Evolutionary conservation across 2,329 filamentous ascomycete species (phyloP), one percentile per base, ranked within the genome.

Genomic region (Scleromitrula shiraiana): DNA sequence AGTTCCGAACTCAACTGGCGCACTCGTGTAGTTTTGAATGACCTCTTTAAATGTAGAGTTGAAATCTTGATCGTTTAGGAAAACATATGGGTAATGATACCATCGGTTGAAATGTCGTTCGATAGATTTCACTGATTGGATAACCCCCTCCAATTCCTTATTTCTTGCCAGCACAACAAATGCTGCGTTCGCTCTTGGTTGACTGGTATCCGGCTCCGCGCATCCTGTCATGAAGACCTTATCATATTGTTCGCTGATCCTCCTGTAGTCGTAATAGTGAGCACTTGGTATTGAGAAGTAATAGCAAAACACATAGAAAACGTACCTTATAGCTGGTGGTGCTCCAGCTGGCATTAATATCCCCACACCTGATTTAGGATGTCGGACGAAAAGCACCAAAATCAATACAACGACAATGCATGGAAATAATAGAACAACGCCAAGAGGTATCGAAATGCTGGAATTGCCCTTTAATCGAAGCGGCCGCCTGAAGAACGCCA

Each of bases 81-180:
- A 97, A 58, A 97, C 91, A 65, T 97, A 98, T 22, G 93, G 93
- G 67, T 98, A 98, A 68, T 97, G 82, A 67, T 89, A 98, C 90
- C 91, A 98, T 57, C 90, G 81, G 70, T 98, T 98, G 79, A 98
- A 98, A 69, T 98, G 93, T 59, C 93, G 80, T 72, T 98, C 93
- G 58, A 98, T 90, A 36, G 91, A 97, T 72, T 96, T 96, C 67
- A 98, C 78, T 8, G 93, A 97, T 68, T 97, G 88, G 56, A 98
- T 80, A 32, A 98, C 93, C 51, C 93, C 93, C 0, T 95, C 90
- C 55, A 98, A 68, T 70, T 98, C 93, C 74, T 95, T 94, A 66
- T 98, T 97, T 60, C 93, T 77, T 46, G 93, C 93, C 51, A 98
- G 77, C 32, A 98, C 89, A 54, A 98, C 93, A 62, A 98, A 95